Base-by-base conservation (phyloP, 495 filamentous ascomycete genomes). In the Platismatia glauca region DNA sequence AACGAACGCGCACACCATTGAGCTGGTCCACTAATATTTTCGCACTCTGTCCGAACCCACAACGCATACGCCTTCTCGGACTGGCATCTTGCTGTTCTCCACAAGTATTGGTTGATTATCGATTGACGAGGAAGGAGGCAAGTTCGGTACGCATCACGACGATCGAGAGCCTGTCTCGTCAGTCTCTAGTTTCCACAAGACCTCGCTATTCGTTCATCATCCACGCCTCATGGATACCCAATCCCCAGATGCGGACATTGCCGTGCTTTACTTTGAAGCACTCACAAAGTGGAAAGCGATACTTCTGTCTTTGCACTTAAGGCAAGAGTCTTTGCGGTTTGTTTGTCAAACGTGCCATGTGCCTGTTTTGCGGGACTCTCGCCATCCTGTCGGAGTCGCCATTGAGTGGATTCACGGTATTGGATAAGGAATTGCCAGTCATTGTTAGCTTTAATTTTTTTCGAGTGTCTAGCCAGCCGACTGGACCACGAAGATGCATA, bases 201-300 rank as follows among this genome's bases (percentile, higher is more conserved):
- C 50, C 48, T 52, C 24, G 48, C 48, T 13, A 52, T 52, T 52
- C 48, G 48, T 53, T 50, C 48, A 61, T 39, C 48, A 43, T 55
- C 7, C 24, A 61, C 56, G 62, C 62, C 56, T 46, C 62, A 59
- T 59, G 33, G 62, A 50, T 59, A 64, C 62, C 62, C 62, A 64
- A 64, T 39, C 41, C 38, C 52, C 39, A 37, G 37, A 61, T 61
- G 27, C 37, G 41, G 11, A 34, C 44, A 43, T 43, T 55, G 3
- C 35, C 38, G 22, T 43, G 20, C 37, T 29, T n/a, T 41, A 5
- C 8, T 31, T 56, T 43, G 9, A 29, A n/a, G 3, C 27, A 22
- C 38, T 29, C 16, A 46, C 31, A 27, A 18, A 20, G 29, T 34
- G 37, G 11, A 27, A 43, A 31, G 35, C 34, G 55, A 57, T 38